Percentiles rank a stretch among this genome's conserved stretches.
Evolutionary conservation across 2,329 filamentous ascomycete species (phyloP).

Genomic region (Colletotrichum truncatum): DNA sequence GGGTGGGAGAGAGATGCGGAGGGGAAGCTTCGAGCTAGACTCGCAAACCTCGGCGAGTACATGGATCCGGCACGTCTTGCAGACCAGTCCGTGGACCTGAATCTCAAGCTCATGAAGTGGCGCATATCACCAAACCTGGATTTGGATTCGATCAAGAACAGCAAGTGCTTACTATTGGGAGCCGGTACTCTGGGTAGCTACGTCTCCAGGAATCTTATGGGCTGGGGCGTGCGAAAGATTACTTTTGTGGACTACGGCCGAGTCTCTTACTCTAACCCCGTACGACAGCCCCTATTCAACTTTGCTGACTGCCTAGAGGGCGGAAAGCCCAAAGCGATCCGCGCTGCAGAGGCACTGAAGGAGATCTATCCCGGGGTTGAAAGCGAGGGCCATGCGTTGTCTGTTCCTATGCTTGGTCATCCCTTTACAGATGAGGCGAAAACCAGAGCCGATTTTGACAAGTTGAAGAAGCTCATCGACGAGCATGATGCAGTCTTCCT

Average conservation of each 20-base stretch:
- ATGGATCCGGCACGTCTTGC: slow-evolving; percentile 91
- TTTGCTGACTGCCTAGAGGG: slow-evolving; percentile 90
- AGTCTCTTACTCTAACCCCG: slow-evolving; percentile 96
- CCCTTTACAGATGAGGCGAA: slow-evolving; percentile 78
- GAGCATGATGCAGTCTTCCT: slow-evolving; percentile 93
- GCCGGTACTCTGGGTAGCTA: slow-evolving; percentile 95
- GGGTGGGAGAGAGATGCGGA: slow-evolving; percentile 91
- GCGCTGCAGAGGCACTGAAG: slow-evolving; percentile 81
- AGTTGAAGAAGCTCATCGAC: slow-evolving; percentile 77
- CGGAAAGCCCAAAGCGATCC: slow-evolving; percentile 82
- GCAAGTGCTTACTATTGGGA: slow-evolving; percentile 89
- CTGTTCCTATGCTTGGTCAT: slow-evolving; percentile 96
- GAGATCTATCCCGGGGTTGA: slow-evolving; percentile 93
- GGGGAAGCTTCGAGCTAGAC: slow-evolving; percentile 80
- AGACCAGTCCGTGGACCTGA: slow-evolving; percentile 94
- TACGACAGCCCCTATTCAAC: slow-evolving; percentile 90
- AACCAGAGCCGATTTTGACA: slow-evolving; percentile 78
- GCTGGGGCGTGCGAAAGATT: slow-evolving; percentile 95
- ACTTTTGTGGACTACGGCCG: slow-evolving; percentile 94
- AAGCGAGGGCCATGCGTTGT: slow-evolving; percentile 79
- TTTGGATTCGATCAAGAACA: slow-evolving; percentile 87
- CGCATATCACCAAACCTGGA: slow-evolving; percentile 89
- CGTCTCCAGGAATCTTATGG: slow-evolving; percentile 89
- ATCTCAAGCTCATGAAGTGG: slow-evolving; percentile 99
- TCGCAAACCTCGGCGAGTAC: slow-evolving; percentile 87